phyloP scores from a whole-genome alignment of 352 stramenopile species.

The Phytophthora vignae region DNA sequence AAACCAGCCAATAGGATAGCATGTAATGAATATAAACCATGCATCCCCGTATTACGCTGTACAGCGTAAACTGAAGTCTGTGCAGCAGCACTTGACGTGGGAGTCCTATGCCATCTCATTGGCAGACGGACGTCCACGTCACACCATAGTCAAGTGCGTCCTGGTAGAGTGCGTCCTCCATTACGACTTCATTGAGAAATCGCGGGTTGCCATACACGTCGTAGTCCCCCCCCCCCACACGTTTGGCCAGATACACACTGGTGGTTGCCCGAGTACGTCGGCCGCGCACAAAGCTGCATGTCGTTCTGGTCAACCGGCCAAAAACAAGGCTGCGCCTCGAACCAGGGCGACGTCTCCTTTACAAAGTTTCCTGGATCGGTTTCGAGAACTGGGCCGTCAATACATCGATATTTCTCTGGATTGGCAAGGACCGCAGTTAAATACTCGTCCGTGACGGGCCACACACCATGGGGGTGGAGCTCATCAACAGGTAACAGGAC shows the following conservation, averaged over 20 bases:
- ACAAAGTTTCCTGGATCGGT: conserved; percentile 45
- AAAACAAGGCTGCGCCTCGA: conserved; percentile 82
- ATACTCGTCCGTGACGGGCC: conserved; percentile 17
- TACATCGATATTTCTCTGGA: conserved; percentile 47
- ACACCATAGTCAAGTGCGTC: conserved; percentile 85
- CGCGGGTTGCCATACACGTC: conserved; percentile 72
- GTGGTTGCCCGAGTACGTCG: conserved; percentile 52
- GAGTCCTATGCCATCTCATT: no score
- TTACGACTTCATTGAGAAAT: conserved; percentile 56
- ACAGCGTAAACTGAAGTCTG: no score
- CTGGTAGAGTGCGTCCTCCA: conserved; percentile 61
- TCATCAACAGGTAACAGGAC: conserved; percentile 58
- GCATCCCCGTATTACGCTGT: no score
- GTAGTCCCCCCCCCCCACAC: conserved; percentile 74
- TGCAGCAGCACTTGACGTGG: no score
- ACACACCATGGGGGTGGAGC: conserved; percentile 10
- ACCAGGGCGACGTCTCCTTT: conserved; percentile 77
- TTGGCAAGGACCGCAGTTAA: conserved; percentile 42
- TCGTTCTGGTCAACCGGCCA: conserved; percentile 91
- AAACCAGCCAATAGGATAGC: no score
- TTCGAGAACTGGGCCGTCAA: conserved; percentile 48
- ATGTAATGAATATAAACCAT: no score
- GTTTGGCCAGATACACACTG: conserved; percentile 47
- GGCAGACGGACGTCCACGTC: no score
- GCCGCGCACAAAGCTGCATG: conserved; percentile 66